A percentile compares a stretch with the other conserved stretches of the same genome.
These are phyloP conservation scores for Allium fistulosum DNA, from an alignment of 106 monocot genomes.

Conservation along the genomic window DNA sequence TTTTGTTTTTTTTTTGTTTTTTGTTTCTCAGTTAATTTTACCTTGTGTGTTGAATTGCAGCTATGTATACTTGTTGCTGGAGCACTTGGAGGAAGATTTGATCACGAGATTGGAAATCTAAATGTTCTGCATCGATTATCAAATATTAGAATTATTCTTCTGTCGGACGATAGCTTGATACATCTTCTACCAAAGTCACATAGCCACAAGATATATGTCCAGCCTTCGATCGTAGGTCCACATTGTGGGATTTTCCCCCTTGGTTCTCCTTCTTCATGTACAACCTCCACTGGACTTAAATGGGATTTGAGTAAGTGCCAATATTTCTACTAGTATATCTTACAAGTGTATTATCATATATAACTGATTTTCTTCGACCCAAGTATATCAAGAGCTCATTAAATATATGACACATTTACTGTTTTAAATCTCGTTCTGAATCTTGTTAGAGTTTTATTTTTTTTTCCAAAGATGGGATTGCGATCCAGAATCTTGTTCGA, in stretches of 20 bases:
- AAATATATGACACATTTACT: background rate
- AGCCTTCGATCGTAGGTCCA: slow-evolving; percentile 67
- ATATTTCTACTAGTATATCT: no score
- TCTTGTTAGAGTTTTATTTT: background rate
- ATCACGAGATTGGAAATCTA: slow-evolving; percentile 93
- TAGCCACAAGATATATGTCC: slow-evolving; percentile 61
- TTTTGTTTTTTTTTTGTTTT: no score
- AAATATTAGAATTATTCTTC: slow-evolving; percentile 54
- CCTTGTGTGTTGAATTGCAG: slow-evolving; percentile 26
- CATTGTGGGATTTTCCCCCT: slow-evolving; percentile 86
- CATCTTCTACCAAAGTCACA: slow-evolving; percentile 77
- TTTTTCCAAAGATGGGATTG: no score
- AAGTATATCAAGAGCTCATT: background rate
- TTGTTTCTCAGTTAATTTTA: no score
- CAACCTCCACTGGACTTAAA: slow-evolving; percentile 79
- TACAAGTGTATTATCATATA: background rate
- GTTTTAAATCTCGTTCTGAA: background rate
- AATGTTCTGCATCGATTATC: slow-evolving; percentile 74
- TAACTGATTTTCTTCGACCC: background rate
- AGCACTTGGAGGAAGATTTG: slow-evolving; percentile 96
- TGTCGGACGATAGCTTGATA: slow-evolving; percentile 88
- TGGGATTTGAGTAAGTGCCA: slow-evolving; percentile 79
- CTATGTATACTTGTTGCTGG: slow-evolving; percentile 77
- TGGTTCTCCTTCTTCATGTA: slow-evolving; percentile 55
- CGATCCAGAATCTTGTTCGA: no score